Conservation (phyloP, 352 stramenopile genomes). For the Achlya hypogyna region DNA sequence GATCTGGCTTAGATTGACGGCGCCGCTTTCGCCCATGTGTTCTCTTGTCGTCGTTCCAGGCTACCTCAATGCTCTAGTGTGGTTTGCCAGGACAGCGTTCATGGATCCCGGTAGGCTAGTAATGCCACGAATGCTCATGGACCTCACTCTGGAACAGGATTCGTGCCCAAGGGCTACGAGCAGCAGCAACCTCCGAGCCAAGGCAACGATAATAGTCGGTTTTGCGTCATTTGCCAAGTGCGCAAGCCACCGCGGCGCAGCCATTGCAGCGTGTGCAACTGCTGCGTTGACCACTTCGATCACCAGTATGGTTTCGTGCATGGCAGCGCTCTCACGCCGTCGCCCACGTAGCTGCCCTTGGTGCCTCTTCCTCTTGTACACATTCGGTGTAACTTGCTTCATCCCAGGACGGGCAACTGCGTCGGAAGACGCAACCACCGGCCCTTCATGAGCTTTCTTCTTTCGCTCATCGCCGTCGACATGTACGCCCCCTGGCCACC, state of each 20-base stretch:
- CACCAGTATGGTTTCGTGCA: constrained; percentile 11
- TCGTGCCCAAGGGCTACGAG: constrained; percentile 17
- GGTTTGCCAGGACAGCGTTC: constrained; percentile 18
- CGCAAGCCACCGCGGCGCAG: constrained; percentile 11
- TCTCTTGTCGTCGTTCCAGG: not conserved
- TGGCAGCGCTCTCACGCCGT: no score
- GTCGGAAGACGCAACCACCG: constrained; percentile 18
- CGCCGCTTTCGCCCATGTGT: not conserved
- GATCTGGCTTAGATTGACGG: not conserved
- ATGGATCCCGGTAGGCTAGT: constrained; percentile 4
- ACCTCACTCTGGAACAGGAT: not conserved
- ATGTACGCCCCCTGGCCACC: not conserved
- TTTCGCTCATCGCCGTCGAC: not conserved
- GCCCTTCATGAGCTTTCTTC: constrained; percentile 1
- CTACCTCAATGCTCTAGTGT: constrained; percentile 14
- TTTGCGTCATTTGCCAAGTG: constrained; percentile 13
- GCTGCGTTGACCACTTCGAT: constrained; percentile 16
- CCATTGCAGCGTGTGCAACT: constrained; percentile 13
- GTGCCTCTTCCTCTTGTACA: no score
- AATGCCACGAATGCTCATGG: not conserved
- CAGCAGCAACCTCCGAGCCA: not conserved
- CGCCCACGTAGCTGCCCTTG: constrained; percentile 2
- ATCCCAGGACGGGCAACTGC: constrained; percentile 18
- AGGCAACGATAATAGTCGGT: not conserved
- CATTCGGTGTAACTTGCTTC: no score